Conservation (phyloP, 768 basidiomycete genomes). For the Tricholoma sp. region DNA sequence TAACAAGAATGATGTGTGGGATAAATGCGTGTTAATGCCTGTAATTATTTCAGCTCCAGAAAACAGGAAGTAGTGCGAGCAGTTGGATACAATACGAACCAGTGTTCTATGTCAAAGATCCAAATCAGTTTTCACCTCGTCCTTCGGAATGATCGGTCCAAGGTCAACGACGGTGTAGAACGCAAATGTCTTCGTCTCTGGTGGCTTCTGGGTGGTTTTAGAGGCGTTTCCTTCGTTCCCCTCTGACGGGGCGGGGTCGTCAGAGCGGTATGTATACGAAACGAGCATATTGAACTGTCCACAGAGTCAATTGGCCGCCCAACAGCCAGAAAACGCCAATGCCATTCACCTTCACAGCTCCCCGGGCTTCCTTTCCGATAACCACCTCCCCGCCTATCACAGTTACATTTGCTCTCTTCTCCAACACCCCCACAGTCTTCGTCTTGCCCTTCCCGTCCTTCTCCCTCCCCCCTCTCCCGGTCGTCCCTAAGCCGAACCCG, state of each 20-base stretch:
- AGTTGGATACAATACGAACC: neutral
- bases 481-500: slow-evolving; percentile 29
- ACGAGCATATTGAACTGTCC: slow-evolving; percentile 90
- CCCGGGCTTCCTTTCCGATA: slow-evolving; percentile 73
- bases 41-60: neutral
- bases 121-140: slow-evolving; percentile 35
- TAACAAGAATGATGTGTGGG: too few species aligned
- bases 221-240: slow-evolving; percentile 45
- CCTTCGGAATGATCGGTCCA: slow-evolving; percentile 61
- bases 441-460: slow-evolving; percentile 42
- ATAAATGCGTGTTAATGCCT: neutral
- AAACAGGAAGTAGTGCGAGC: neutral
- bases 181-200: slow-evolving; percentile 83
- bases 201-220: slow-evolving; percentile 38
- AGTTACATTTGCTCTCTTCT: slow-evolving; percentile 86
- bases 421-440: slow-evolving; percentile 75
- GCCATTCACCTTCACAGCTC: slow-evolving; percentile 67
- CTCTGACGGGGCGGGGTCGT: slow-evolving; percentile 71
- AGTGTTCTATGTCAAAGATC: slow-evolving; percentile 12
- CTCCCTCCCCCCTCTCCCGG: slow-evolving; percentile 33
- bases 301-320: neutral
- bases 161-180: slow-evolving; percentile 86
- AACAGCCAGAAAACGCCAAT: neutral
- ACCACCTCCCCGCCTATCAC: slow-evolving; percentile 86
- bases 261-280: slow-evolving; percentile 89